Percentiles rank a stretch among this genome's conserved stretches.
phyloP scores from a whole-genome alignment of 345 rosid species.

The Eucalyptus tenuipes region DNA sequence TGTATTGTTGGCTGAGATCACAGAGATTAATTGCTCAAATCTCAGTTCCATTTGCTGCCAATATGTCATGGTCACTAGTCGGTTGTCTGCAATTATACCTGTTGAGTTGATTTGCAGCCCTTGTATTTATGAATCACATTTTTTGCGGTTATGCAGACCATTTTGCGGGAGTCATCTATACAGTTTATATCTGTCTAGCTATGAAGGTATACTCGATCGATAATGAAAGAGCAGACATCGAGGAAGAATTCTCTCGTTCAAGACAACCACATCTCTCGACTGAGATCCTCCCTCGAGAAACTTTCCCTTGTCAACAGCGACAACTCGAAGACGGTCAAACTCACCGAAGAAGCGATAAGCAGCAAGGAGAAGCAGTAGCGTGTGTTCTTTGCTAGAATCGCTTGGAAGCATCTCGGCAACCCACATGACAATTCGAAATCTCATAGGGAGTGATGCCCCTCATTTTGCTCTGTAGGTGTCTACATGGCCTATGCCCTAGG shows the following conservation, averaged over 20 bases:
- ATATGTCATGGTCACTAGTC: background rate
- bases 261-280: slow-evolving; percentile 54
- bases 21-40: too few relatives aligned
- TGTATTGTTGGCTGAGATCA: too few relatives aligned
- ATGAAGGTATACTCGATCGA: slow-evolving; percentile 31
- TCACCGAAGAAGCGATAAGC: slow-evolving; percentile 52
- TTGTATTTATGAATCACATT: background rate
- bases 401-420: background rate
- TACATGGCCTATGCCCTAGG: background rate
- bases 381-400: background rate
- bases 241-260: slow-evolving; percentile 16
- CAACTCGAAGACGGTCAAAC: slow-evolving; percentile 52
- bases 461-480: background rate
- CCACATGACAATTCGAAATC: background rate
- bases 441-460: background rate
- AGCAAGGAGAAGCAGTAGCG: slow-evolving; percentile 21
- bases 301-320: slow-evolving; percentile 67
- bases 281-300: slow-evolving; percentile 56
- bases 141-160: slow-evolving; percentile 27
- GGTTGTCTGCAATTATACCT: background rate
- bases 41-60: too few relatives aligned
- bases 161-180: slow-evolving; percentile 49
- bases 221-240: slow-evolving; percentile 19
- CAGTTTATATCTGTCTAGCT: slow-evolving; percentile 51
- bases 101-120: background rate